These are phyloP conservation scores for Aureobasidium sp. DNA, from an alignment of 2,329 filamentous ascomycete genomes.

Conservation along the genomic window DNA sequence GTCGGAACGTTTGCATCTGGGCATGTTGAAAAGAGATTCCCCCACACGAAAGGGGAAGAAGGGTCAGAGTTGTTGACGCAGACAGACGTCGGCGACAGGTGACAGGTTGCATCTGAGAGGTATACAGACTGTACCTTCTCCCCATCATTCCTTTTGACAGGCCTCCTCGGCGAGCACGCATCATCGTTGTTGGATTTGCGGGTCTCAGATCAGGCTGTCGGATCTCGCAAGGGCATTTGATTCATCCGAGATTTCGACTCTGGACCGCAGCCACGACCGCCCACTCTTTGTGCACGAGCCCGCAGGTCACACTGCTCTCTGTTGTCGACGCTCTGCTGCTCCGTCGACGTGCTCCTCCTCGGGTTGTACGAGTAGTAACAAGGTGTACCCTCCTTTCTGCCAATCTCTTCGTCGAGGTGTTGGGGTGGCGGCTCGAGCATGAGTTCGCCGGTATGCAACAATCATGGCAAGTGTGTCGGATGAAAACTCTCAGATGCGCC, in stretches of 20 bases:
- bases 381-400: not conserved
- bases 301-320: slow-evolving; percentile 3
- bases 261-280: not conserved
- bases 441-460: slow-evolving; percentile 12
- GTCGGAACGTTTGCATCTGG: not conserved
- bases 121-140: not conserved
- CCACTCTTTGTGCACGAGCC: slow-evolving; percentile 1
- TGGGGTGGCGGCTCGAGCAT: slow-evolving; percentile 9
- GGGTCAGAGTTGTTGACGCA: not conserved
- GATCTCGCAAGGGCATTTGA: not conserved
- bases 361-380: not conserved
- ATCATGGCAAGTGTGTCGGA: slow-evolving; percentile 9
- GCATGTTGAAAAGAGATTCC: not conserved
- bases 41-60: slow-evolving; percentile 7
- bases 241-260: slow-evolving; percentile 9
- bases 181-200: not conserved
- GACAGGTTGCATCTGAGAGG: not conserved
- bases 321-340: slow-evolving; percentile 1
- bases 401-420: not conserved
- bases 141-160: not conserved
- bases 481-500: not conserved
- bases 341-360: not conserved
- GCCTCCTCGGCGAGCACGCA: not conserved
- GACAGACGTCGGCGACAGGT: not conserved
- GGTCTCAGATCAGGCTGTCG: not conserved